phyloP scores from a whole-genome alignment of 495 filamentous ascomycete genomes.

The Thermochaetoides thermophila region DNA sequence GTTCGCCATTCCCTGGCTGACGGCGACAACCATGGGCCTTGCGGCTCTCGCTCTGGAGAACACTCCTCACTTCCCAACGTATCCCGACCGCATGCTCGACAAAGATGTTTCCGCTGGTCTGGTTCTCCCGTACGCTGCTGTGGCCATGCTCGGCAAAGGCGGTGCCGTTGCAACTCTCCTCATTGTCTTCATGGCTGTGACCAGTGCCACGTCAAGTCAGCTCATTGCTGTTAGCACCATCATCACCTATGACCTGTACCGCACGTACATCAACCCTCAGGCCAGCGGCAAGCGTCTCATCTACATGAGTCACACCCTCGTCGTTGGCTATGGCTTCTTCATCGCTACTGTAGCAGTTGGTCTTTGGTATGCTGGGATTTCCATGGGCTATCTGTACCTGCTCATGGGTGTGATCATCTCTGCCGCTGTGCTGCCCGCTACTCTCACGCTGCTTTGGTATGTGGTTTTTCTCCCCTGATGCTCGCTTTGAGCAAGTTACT shows the following conservation, averaged over 20 bases:
- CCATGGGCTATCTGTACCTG: constrained; percentile 55
- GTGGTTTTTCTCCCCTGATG: background rate
- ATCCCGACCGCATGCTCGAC: constrained; percentile 53
- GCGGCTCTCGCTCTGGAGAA: constrained; percentile 70
- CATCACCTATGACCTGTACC: constrained; percentile 85
- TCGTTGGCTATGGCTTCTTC: constrained; percentile 60
- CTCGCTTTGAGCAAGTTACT: background rate
- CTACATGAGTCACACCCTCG: constrained; percentile 67
- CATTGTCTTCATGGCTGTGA: constrained; percentile 94
- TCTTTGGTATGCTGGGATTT: constrained; percentile 49
- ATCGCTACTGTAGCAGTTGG: constrained; percentile 80
- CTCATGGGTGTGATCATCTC: constrained; percentile 90
- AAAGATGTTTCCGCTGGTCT: constrained; percentile 74
- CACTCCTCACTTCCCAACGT: constrained; percentile 58
- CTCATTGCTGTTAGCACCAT: constrained; percentile 88
- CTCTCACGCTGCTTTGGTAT: constrained; percentile 58
- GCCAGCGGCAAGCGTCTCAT: constrained; percentile 68
- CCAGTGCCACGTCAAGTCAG: constrained; percentile 75
- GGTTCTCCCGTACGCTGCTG: constrained; percentile 76
- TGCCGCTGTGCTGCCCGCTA: constrained; percentile 69
- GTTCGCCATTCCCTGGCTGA: constrained; percentile 95
- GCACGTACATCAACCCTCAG: constrained; percentile 46
- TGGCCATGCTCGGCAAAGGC: constrained; percentile 77
- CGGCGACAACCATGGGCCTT: constrained; percentile 88
- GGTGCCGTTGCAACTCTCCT: constrained; percentile 73